These are phyloP conservation scores for Funneliformis caledonium DNA, from an alignment of 371 early-diverging fungal species.

Conservation along the genomic window DNA sequence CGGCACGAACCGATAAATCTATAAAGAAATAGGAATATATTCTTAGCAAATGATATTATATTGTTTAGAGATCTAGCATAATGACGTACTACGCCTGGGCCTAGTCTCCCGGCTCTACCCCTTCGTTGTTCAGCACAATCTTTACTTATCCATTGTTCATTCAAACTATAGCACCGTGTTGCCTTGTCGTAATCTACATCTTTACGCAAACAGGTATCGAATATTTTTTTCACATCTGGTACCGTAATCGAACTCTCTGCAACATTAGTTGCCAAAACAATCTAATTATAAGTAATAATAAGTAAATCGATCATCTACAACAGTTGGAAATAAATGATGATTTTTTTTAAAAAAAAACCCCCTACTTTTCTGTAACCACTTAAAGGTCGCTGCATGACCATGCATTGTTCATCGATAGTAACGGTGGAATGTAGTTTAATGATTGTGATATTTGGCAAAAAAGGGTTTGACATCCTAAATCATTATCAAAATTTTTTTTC, in stretches of 20 bases:
- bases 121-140: constrained; percentile 43
- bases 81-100: constrained; percentile 35
- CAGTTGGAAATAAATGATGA: not conserved
- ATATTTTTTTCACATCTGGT: constrained; percentile 40
- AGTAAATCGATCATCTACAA: not conserved
- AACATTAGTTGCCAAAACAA: constrained; percentile 43
- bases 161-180: constrained; percentile 39
- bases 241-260: constrained; percentile 43
- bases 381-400: constrained; percentile 40
- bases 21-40: not conserved
- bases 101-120: constrained; percentile 42
- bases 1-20: constrained; percentile 41
- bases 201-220: constrained; percentile 42
- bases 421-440: constrained; percentile 44
- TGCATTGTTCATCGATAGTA: constrained; percentile 41
- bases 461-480: not conserved
- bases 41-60: not conserved
- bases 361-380: constrained; percentile 34
- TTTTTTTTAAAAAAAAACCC: not conserved
- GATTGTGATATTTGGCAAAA: constrained; percentile 8
- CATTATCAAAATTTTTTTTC: not conserved
- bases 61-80: not conserved
- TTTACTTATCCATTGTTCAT: constrained; percentile 43
- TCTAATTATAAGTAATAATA: constrained; percentile 9
- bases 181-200: constrained; percentile 39